phyloP scores from a whole-genome alignment of 2,329 filamentous ascomycete species.

The Aureobasidium sp. region DNA sequence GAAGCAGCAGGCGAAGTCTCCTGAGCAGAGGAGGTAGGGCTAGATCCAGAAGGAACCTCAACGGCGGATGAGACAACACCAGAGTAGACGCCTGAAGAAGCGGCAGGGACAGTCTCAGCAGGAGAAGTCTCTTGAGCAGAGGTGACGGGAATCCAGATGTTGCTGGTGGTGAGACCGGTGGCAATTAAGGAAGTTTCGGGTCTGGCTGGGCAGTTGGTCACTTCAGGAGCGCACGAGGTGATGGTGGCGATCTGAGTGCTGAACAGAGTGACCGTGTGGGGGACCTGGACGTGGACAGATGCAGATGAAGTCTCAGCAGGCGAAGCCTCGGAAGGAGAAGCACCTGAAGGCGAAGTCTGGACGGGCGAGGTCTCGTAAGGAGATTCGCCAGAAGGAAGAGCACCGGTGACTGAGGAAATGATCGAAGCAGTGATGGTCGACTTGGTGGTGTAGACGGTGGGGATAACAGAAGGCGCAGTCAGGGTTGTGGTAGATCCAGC shows the following conservation, averaged over 20 bases:
- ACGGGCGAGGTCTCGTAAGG: constrained; percentile 18
- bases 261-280: constrained; percentile 17
- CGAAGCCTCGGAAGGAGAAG: constrained; percentile 15
- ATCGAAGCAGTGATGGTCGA: constrained; percentile 4
- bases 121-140: constrained; percentile 9
- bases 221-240: constrained; percentile 15
- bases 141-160: constrained; percentile 13
- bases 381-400: constrained; percentile 18
- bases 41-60: too few species aligned
- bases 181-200: neutral
- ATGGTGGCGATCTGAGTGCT: constrained; percentile 17
- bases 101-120: neutral
- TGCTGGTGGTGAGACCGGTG: constrained; percentile 1
- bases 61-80: neutral
- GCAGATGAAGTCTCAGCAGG: constrained; percentile 5
- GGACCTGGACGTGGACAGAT: constrained; percentile 6
- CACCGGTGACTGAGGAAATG: constrained; percentile 4
- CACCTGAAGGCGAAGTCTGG: constrained; percentile 19
- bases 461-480: neutral
- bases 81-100: constrained; percentile 14
- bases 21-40: neutral
- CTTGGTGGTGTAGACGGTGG: constrained; percentile 17
- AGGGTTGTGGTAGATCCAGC: constrained; percentile 1
- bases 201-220: constrained; percentile 12
- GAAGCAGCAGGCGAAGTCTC: constrained; percentile 17